Conservation (phyloP, 768 basidiomycete species). For the Termitomyces titanicus region DNA sequence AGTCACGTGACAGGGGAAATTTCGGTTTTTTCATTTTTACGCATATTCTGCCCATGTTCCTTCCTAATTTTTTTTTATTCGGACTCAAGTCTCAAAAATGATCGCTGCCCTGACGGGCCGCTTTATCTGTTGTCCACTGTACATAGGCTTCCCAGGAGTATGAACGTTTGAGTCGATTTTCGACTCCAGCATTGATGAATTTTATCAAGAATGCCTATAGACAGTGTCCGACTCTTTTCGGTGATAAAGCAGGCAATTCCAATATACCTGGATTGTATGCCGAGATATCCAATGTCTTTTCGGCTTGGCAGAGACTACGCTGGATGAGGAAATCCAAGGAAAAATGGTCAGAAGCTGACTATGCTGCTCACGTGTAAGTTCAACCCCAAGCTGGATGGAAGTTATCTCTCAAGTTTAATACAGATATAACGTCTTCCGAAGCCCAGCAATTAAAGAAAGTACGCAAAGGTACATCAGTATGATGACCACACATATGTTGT, state of each 20-base stretch:
- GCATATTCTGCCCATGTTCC: no score
- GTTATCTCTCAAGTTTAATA: neutral
- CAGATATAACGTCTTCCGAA: constrained; percentile 49
- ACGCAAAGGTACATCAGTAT: constrained; percentile 32
- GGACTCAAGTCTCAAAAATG: no score
- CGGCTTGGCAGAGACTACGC: constrained; percentile 41
- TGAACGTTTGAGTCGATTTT: constrained; percentile 20
- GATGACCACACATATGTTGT: neutral
- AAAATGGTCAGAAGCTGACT: constrained; percentile 53
- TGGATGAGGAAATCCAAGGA: constrained; percentile 42
- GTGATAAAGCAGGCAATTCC: no score
- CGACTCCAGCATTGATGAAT: constrained; percentile 21
- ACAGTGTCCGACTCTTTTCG: constrained; percentile 37
- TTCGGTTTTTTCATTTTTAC: no score
- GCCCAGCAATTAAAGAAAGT: constrained; percentile 37
- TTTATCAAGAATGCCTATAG: constrained; percentile 28
- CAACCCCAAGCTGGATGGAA: neutral
- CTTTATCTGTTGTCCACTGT: no score
- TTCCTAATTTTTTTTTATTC: no score
- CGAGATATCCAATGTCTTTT: constrained; percentile 37
- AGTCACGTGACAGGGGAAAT: no score
- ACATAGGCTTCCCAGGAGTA: constrained; percentile 22
- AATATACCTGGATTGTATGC: constrained; percentile 27
- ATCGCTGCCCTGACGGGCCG: no score
- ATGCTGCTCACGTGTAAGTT: constrained; percentile 50